Conservation (phyloP, 2,329 filamentous ascomycete genomes). For the Colletotrichum falcatum region DNA sequence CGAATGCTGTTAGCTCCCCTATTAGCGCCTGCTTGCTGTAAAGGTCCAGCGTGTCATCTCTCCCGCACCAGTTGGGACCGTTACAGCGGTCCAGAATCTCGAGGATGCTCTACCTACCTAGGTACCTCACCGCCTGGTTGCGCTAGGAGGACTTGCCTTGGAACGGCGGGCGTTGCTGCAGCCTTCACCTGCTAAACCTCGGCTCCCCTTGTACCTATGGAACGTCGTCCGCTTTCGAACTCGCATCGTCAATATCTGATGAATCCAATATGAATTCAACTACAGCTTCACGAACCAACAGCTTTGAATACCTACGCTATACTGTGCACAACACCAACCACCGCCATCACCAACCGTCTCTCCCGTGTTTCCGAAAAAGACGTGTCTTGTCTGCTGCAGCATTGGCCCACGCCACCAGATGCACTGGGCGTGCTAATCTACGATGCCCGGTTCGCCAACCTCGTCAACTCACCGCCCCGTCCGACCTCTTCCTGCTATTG, state of each 20-base stretch:
- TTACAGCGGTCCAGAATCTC: slow-evolving; percentile 15
- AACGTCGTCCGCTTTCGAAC: background rate
- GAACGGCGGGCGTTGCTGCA: background rate
- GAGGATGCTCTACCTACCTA: background rate
- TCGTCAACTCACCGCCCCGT: background rate
- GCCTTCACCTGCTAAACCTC: slow-evolving; percentile 18
- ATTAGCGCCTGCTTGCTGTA: background rate
- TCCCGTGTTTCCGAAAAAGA: slow-evolving; percentile 14
- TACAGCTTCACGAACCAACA: no score
- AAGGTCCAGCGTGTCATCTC: no score
- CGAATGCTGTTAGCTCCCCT: no score
- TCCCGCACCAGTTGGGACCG: slow-evolving; percentile 11
- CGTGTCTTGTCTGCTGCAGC: slow-evolving; percentile 8
- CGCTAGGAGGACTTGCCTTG: background rate
- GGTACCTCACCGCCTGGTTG: background rate
- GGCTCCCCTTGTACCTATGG: background rate
- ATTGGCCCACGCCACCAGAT: slow-evolving; percentile 17
- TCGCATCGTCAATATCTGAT: slow-evolving; percentile 13
- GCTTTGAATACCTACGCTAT: background rate
- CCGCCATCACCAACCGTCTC: background rate
- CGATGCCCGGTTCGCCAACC: slow-evolving; percentile 4
- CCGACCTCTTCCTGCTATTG: background rate
- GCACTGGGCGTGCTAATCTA: background rate
- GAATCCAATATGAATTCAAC: slow-evolving; percentile 3
- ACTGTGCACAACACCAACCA: background rate